Evolutionary conservation across 176 grass and related monocot species (phyloP).

Genomic region (Carex pumila): DNA sequence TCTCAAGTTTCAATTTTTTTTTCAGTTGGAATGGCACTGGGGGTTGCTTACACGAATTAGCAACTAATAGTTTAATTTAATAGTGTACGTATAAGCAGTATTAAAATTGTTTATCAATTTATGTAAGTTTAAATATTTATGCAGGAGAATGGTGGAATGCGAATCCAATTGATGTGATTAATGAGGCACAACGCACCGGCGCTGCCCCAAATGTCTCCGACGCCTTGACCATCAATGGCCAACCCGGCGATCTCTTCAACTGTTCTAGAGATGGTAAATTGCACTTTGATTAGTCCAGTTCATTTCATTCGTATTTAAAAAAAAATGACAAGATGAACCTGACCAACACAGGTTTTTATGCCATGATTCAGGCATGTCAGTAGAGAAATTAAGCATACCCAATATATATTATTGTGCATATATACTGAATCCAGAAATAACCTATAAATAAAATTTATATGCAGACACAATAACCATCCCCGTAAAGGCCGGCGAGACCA

Average conservation of each 20-base stretch:
- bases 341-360: no score
- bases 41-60: neutral
- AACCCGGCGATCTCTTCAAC: constrained; percentile 66
- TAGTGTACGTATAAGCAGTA: neutral
- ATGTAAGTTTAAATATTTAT: neutral
- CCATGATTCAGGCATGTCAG: no score
- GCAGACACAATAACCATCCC: constrained; percentile 48
- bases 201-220: constrained; percentile 62
- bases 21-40: neutral
- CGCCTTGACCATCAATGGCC: constrained; percentile 78
- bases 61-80: neutral
- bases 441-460: neutral
- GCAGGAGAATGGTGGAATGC: constrained; percentile 85
- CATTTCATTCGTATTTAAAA: neutral
- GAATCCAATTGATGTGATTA: constrained; percentile 63
- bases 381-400: neutral
- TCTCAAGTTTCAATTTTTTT: constrained; percentile 7
- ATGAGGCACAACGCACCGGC: constrained; percentile 49
- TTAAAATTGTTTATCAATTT: neutral
- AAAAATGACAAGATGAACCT: no score
- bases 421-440: neutral
- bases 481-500: constrained; percentile 62
- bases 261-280: constrained; percentile 51
- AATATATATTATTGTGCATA: neutral
- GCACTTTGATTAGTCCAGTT: neutral